Evolutionary conservation across 805 yeast genomes (phyloP), one percentile per base, ranked within the genome.

Genomic region (Maudiozyma serrabonitensis): DNA sequence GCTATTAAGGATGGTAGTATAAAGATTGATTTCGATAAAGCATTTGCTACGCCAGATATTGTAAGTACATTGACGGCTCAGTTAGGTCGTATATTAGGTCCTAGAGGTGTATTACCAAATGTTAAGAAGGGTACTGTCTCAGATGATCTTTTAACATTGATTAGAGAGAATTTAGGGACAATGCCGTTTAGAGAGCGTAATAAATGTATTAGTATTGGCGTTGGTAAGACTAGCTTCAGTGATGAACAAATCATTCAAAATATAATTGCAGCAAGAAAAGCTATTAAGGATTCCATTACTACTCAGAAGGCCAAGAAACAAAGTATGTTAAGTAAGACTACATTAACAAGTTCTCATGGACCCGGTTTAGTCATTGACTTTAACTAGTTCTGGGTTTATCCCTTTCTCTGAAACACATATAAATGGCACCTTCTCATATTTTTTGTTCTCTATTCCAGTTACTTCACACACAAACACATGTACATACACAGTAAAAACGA

Each of bases 11-110:
- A 70, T 8, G 79, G 77, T 16, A 70, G 70, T 32, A 60, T 80
- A 32, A 70, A 71, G 16, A 65, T 82, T 26, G 75, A 77, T 54
- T 84, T 81, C 58, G 89, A 88, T 60, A 82, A 82, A 60, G 80
- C 88, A 44, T 82, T 84, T 62, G 95, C 96, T 6, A 84, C 96
- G 1, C 87, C 95, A 1, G 96, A 87, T 37, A 79, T 88, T 50
- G 76, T 77, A 21, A 67, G 76, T n/a, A 73, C 75, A 25, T 72
- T 93, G 54, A 62, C 58, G n/a, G 75, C 75, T 54, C 73, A 78
- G 50, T 70, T 87, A 21, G 96, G 93, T n/a, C 79, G 89, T 60
- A 70, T 76, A 11, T 75, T 93, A 57, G 98, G 98, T 51, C 95
- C 95, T 32, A 80, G 75, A 60, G 95, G 95, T 23, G 74, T 93